Evolutionary conservation across 345 rosid species (phyloP).

Genomic region (Arabidopsis arenosa): DNA sequence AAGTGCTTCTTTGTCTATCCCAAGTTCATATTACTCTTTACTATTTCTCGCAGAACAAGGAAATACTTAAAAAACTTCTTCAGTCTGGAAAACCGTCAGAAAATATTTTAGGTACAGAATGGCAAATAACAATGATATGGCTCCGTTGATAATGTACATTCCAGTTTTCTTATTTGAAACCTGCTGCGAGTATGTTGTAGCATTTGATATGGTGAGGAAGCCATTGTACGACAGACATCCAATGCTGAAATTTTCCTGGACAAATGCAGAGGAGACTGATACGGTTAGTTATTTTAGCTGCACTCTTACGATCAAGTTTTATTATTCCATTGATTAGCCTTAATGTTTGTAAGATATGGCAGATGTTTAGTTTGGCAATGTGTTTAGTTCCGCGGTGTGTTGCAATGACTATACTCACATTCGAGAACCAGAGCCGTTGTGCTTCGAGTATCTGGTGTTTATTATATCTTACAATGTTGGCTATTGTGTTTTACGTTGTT

Average conservation of each 20-base stretch:
- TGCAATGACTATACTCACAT: slow-evolving; percentile 25
- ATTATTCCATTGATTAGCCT: neutral
- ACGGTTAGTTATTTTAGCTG: slow-evolving; percentile 58
- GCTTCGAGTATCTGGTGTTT: slow-evolving; percentile 30
- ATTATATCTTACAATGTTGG: slow-evolving; percentile 29
- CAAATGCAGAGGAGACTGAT: slow-evolving; percentile 80
- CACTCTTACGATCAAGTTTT: slow-evolving; percentile 19
- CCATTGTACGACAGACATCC: slow-evolving; percentile 97
- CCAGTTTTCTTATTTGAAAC: slow-evolving; percentile 32
- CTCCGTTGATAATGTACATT: slow-evolving; percentile 24
- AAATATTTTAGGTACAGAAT: slow-evolving; percentile 66
- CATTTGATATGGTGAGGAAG: slow-evolving; percentile 81
- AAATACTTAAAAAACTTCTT: slow-evolving; percentile 62
- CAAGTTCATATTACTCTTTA: slow-evolving; percentile 19
- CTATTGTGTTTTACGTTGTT: slow-evolving; percentile 32
- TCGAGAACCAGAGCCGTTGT: slow-evolving; percentile 23
- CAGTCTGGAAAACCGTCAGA: slow-evolving; percentile 70
- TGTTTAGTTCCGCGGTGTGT: slow-evolving; percentile 13
- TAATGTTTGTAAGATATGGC: slow-evolving; percentile 30
- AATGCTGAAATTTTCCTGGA: slow-evolving; percentile 92
- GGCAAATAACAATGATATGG: slow-evolving; percentile 6
- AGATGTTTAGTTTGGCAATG: slow-evolving; percentile 5
- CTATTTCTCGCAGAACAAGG: slow-evolving; percentile 62
- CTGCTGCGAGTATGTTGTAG: slow-evolving; percentile 54
- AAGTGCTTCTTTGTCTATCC: slow-evolving; percentile 18